Percentiles rank a stretch among this genome's conserved stretches.
Evolutionary conservation across 164 flowering plant genomes (phyloP).

Genomic region (Umbellularia californica): DNA sequence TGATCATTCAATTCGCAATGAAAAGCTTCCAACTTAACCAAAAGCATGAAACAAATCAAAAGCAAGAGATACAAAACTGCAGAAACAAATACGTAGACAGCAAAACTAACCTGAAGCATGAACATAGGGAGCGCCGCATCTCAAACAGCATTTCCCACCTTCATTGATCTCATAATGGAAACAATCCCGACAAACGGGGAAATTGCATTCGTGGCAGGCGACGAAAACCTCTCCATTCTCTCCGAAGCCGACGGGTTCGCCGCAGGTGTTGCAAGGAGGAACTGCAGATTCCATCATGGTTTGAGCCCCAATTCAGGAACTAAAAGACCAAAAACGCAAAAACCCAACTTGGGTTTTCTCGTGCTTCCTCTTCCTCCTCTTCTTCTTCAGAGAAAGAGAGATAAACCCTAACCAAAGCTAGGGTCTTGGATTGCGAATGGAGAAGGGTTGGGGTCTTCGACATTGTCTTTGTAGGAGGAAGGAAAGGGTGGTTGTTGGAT

Average conservation of each 20-base stretch:
- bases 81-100: neutral
- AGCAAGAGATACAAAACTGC: neutral
- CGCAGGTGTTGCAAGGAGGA: slow-evolving; percentile 74
- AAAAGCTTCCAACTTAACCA: neutral
- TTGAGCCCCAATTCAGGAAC: slow-evolving; percentile 2
- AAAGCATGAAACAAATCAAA: neutral
- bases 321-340: neutral
- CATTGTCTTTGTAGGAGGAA: slow-evolving; percentile 25
- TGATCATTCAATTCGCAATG: neutral
- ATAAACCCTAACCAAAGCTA: slow-evolving; percentile 11
- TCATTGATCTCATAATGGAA: slow-evolving; percentile 63
- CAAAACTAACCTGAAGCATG: slow-evolving; percentile 26
- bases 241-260: slow-evolving; percentile 55
- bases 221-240: slow-evolving; percentile 67
- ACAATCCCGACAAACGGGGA: slow-evolving; percentile 67
- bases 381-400: neutral
- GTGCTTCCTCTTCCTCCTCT: neutral
- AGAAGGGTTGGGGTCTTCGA: slow-evolving; percentile 12
- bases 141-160: slow-evolving; percentile 65
- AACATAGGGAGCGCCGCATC: slow-evolving; percentile 56
- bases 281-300: slow-evolving; percentile 74
- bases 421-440: slow-evolving; percentile 10
- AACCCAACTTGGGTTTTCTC: neutral
- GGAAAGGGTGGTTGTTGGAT: slow-evolving; percentile 30
- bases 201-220: slow-evolving; percentile 83